A percentile compares a stretch with the other conserved stretches of the same genome.
Conservation (phyloP, 177 flowering plant species). For the Tripterygium wilfordii region DNA sequence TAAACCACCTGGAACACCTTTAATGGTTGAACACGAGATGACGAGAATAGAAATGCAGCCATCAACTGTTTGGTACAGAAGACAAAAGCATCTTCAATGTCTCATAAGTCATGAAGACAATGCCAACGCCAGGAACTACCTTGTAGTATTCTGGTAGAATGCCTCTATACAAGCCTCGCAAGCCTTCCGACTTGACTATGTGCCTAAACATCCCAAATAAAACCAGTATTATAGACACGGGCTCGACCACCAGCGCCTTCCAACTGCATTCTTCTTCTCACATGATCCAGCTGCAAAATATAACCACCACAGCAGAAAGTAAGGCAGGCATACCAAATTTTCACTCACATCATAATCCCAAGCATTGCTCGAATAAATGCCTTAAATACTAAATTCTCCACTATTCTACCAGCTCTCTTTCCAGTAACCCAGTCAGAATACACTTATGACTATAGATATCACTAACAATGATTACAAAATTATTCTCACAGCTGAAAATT, state of each 20-base stretch:
- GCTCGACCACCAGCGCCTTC: conserved; percentile 94
- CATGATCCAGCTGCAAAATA: conserved; percentile 58
- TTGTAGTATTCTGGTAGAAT: conserved; percentile 91
- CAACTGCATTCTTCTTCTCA: conserved; percentile 87
- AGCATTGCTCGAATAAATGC: no score
- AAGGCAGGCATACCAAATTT: no score
- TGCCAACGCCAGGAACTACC: conserved; percentile 90
- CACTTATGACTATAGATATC: no score
- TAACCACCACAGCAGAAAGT: not conserved
- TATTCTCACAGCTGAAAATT: no score
- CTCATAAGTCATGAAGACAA: conserved; percentile 91
- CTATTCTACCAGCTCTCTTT: no score
- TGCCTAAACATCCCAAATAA: conserved; percentile 69
- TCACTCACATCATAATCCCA: no score
- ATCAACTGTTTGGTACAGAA: conserved; percentile 9
- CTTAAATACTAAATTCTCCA: no score
- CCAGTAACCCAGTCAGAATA: no score
- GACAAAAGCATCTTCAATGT: conserved; percentile 63
- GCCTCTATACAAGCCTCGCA: conserved; percentile 81
- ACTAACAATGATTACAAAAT: no score
- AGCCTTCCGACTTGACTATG: conserved; percentile 62
- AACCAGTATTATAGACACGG: conserved; percentile 64
- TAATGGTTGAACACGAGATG: no score
- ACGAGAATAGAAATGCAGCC: conserved; percentile 7
- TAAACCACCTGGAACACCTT: no score